phyloP scores from a whole-genome alignment of 1,284 basidiomycete species.

The Xerocomus nothofagi region DNA sequence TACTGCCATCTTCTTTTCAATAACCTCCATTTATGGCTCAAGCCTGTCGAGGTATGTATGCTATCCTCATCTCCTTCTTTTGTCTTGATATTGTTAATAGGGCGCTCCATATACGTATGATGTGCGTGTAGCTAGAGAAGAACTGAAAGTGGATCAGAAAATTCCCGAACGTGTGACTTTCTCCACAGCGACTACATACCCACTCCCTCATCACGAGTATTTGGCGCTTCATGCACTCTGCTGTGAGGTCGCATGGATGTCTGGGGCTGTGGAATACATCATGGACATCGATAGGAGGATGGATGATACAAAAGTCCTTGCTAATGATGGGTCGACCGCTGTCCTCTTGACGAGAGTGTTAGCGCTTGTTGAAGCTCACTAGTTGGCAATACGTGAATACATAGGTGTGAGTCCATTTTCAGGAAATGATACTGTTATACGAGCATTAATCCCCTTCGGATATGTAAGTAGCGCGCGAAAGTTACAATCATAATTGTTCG shows the following conservation, averaged over 20 bases:
- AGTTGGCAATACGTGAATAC: no score
- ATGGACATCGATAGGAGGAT: conserved; percentile 4
- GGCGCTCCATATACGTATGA: not conserved
- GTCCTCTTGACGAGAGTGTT: not conserved
- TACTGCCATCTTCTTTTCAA: not conserved
- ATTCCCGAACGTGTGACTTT: not conserved
- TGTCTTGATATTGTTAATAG: no score
- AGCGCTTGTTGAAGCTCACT: not conserved
- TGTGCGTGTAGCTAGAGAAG: not conserved
- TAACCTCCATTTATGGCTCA: not conserved
- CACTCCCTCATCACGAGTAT: not conserved
- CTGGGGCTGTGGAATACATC: not conserved
- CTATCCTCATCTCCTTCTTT: no score
- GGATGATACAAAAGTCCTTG: not conserved
- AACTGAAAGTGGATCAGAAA: no score
- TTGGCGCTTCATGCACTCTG: conserved; percentile 1
- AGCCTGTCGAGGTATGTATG: not conserved
- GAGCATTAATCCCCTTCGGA: no score
- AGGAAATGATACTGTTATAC: no score
- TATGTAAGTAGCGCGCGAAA: no score
- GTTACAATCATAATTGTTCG: no score
- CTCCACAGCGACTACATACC: not conserved
- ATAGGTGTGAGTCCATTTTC: no score
- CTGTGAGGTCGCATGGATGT: not conserved
- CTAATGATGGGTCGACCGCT: not conserved